phyloP scores from a whole-genome alignment of 768 basidiomycete species.

The Amylocystis lapponica region DNA sequence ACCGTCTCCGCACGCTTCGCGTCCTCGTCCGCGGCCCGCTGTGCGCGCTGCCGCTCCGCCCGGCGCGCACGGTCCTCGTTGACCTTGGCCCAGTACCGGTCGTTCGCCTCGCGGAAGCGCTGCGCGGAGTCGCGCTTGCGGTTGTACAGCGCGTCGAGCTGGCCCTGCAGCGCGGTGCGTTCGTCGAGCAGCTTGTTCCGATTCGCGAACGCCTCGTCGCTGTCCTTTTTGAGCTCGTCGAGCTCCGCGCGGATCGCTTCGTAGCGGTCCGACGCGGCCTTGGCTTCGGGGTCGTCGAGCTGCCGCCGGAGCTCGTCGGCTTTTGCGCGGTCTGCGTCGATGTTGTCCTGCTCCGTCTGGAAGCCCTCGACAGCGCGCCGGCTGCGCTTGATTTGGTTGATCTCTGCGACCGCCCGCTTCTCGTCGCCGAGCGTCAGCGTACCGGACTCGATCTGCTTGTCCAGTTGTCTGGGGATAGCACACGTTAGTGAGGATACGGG shows the following conservation, averaged over 20 bases:
- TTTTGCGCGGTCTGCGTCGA: constrained; percentile 69
- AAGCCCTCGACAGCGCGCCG: constrained; percentile 78
- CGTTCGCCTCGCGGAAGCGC: constrained; percentile 76
- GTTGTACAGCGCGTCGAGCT: constrained; percentile 65
- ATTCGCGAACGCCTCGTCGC: constrained; percentile 77
- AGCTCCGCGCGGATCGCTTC: constrained; percentile 81
- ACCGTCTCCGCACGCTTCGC: constrained; percentile 76
- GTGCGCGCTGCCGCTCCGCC: constrained; percentile 69
- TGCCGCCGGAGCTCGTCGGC: constrained; percentile 79
- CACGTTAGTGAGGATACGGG: constrained; percentile 4
- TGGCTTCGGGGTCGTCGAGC: constrained; percentile 86
- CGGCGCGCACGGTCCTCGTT: constrained; percentile 85
- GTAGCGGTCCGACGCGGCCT: constrained; percentile 75
- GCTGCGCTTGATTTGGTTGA: constrained; percentile 62
- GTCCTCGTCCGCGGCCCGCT: constrained; percentile 72
- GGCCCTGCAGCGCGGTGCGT: constrained; percentile 64
- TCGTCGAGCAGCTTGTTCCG: constrained; percentile 84
- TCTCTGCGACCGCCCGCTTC: constrained; percentile 91
- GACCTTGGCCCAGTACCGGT: constrained; percentile 76
- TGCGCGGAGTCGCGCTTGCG: constrained; percentile 71
- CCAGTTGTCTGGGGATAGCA: constrained; percentile 78
- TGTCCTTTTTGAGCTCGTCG: constrained; percentile 79
- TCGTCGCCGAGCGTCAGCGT: constrained; percentile 90
- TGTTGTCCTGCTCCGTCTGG: constrained; percentile 70
- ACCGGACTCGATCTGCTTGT: constrained; percentile 90